Evolutionary conservation across 306 rosid species (phyloP).

Genomic region (Cicer cuneatum): DNA sequence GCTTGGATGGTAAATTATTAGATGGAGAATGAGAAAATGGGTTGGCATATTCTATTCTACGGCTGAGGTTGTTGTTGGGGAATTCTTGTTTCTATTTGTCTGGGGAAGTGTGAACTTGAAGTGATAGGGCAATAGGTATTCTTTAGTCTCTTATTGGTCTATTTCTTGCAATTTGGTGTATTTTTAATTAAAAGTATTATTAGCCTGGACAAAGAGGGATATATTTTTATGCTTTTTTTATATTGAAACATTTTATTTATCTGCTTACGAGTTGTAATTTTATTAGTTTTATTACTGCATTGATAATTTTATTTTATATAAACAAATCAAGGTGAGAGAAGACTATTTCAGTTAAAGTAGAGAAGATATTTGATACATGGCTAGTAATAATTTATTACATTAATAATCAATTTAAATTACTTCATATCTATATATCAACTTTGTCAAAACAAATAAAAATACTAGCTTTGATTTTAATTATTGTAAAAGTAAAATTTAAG

Average conservation of each 20-base stretch:
- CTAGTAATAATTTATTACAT: too few relatives aligned
- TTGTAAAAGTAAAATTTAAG: too few relatives aligned
- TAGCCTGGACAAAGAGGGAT: constrained; percentile 29
- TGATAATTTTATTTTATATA: too few relatives aligned
- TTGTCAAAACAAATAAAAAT: too few relatives aligned
- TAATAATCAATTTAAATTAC: too few relatives aligned
- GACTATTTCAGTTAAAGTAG: too few relatives aligned
- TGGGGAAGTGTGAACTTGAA: constrained; percentile 48
- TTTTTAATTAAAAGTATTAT: constrained; percentile 13
- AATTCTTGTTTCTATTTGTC: constrained; percentile 55
- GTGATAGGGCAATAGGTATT: constrained; percentile 57
- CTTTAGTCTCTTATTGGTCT: constrained; percentile 40
- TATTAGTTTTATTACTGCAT: too few relatives aligned
- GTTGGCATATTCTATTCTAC: constrained; percentile 49
- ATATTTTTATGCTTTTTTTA: neutral
- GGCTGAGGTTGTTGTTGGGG: constrained; percentile 33
- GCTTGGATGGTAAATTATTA: constrained; percentile 27
- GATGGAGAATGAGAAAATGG: constrained; percentile 41
- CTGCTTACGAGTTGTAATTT: neutral
- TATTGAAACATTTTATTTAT: neutral
- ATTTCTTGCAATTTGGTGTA: constrained; percentile 36
- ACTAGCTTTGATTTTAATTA: too few relatives aligned
- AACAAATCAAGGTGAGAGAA: too few relatives aligned
- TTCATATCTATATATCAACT: too few relatives aligned
- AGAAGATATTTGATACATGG: too few relatives aligned